Percentiles rank a stretch among this genome's conserved stretches.
Evolutionary conservation across 108 stramenopile species (phyloP).

Genomic region (Nitzschia sp.): DNA sequence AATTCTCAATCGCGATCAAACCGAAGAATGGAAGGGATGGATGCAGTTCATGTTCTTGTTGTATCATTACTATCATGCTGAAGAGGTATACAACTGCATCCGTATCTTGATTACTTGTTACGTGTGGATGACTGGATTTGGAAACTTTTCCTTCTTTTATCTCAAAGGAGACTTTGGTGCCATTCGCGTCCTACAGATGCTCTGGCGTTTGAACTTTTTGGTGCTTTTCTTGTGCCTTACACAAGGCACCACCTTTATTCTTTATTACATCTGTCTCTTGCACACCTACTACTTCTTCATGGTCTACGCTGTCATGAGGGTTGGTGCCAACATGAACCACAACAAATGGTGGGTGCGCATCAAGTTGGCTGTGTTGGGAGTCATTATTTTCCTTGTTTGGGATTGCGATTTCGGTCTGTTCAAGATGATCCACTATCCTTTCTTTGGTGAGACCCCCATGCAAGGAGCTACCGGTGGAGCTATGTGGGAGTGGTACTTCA

Average conservation of each 20-base stretch:
- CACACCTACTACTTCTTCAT: slow-evolving; percentile 97
- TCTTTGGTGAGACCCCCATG: slow-evolving; percentile 74
- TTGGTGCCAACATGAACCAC: slow-evolving; percentile 72
- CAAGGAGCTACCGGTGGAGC: slow-evolving; percentile 78
- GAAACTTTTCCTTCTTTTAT: slow-evolving; percentile 95
- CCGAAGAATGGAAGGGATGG: slow-evolving; percentile 99
- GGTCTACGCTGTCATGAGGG: slow-evolving; percentile 90
- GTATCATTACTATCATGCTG: slow-evolving; percentile 97
- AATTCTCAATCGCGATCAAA: slow-evolving; percentile 94
- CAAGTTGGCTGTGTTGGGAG: slow-evolving; percentile 78
- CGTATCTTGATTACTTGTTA: slow-evolving; percentile 98
- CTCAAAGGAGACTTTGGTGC: slow-evolving; percentile 87
- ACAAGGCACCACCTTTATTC: slow-evolving; percentile 93
- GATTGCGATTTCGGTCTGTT: slow-evolving; percentile 81
- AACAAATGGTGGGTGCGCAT: slow-evolving; percentile 86
- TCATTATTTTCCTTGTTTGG: slow-evolving; percentile 87
- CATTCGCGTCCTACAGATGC: slow-evolving; percentile 93
- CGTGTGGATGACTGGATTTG: slow-evolving; percentile 99
- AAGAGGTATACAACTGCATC: slow-evolving; percentile 92
- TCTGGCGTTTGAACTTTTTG: slow-evolving; percentile 96
- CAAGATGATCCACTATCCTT: slow-evolving; percentile 68
- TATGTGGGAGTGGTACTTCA: slow-evolving; percentile 97
- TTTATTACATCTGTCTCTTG: slow-evolving; percentile 97
- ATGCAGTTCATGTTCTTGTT: slow-evolving; percentile 98
- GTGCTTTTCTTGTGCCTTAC: slow-evolving; percentile 89